Percentiles rank a stretch among this genome's conserved stretches.
phyloP scores from a whole-genome alignment of 176 grass and related monocot genomes.

The Ensete ventricosum region DNA sequence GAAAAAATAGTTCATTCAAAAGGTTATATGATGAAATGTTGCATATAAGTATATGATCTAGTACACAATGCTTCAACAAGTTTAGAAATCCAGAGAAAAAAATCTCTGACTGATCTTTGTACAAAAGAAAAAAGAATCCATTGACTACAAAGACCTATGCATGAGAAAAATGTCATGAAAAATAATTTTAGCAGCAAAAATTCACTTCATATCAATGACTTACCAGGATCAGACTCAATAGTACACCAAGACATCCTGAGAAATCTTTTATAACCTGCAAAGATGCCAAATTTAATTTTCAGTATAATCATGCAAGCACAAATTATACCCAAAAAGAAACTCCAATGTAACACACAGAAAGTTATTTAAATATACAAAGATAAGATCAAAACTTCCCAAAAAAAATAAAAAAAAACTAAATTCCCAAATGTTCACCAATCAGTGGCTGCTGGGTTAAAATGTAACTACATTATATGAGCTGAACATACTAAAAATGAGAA shows the following conservation, averaged over 20 bases:
- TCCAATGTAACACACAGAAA: neutral
- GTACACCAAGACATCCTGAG: constrained; percentile 86
- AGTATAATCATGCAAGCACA: no score
- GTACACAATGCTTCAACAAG: neutral
- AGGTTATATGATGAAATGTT: no score
- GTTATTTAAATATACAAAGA: neutral
- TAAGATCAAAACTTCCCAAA: neutral
- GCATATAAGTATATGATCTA: neutral
- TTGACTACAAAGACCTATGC: neutral
- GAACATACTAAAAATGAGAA: no score
- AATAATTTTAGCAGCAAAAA: neutral
- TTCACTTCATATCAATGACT: constrained; percentile 8
- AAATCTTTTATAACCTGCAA: constrained; percentile 6
- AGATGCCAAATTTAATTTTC: neutral
- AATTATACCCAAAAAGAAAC: neutral
- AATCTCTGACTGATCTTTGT: no score
- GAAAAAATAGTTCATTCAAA: no score
- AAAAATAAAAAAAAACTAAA: neutral
- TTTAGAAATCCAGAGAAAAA: no score
- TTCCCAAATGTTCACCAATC: neutral
- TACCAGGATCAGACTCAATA: constrained; percentile 90
- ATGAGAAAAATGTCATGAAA: neutral
- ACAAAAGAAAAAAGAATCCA: neutral
- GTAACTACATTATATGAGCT: no score
- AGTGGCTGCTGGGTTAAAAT: no score